These are phyloP conservation scores for Claviceps sp. DNA, from an alignment of 2,329 filamentous ascomycete species.

Conservation along the genomic window DNA sequence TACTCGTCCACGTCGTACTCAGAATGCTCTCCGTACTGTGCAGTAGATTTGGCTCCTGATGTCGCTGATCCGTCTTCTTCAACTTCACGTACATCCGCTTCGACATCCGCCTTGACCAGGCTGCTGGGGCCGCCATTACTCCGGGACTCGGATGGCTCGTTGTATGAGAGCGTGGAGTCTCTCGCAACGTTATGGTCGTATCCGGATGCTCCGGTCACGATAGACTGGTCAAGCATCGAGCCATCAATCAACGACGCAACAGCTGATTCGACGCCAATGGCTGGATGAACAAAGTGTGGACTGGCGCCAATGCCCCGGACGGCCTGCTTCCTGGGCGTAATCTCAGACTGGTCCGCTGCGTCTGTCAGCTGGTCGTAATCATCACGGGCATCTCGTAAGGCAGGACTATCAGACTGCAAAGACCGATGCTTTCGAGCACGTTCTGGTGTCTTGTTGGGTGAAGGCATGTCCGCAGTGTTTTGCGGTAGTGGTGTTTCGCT, in stretches of 20 bases:
- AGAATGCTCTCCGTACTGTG: conserved; percentile 32
- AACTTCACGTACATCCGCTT: conserved; percentile 22
- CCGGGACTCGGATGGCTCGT: conserved; percentile 18
- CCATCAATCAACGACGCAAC: conserved; percentile 79
- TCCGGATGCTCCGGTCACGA: conserved; percentile 48
- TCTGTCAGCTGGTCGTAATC: conserved; percentile 42
- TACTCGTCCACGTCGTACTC: conserved; percentile 47
- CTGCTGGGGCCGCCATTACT: conserved; percentile 22
- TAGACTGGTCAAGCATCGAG: conserved; percentile 54
- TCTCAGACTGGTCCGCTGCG: conserved; percentile 45
- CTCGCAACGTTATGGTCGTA: conserved; percentile 29
- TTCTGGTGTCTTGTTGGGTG: conserved; percentile 38
- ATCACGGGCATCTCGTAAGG: conserved; percentile 30
- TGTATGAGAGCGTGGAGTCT: conserved; percentile 24
- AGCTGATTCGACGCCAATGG: conserved; percentile 67
- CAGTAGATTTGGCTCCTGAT: conserved; percentile 23
- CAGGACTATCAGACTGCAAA: conserved; percentile 20
- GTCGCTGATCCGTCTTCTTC: conserved; percentile 28
- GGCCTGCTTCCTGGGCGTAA: conserved; percentile 51
- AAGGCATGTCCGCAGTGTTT: conserved; percentile 40
- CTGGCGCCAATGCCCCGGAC: conserved; percentile 60
- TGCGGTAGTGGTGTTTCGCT: conserved; percentile 43
- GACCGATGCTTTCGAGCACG: conserved; percentile 21
- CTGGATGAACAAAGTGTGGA: conserved; percentile 61
- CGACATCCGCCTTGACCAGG: conserved; percentile 29